Base-by-base conservation (phyloP, 1,284 basidiomycete genomes). In the Trichosporon sp. region DNA sequence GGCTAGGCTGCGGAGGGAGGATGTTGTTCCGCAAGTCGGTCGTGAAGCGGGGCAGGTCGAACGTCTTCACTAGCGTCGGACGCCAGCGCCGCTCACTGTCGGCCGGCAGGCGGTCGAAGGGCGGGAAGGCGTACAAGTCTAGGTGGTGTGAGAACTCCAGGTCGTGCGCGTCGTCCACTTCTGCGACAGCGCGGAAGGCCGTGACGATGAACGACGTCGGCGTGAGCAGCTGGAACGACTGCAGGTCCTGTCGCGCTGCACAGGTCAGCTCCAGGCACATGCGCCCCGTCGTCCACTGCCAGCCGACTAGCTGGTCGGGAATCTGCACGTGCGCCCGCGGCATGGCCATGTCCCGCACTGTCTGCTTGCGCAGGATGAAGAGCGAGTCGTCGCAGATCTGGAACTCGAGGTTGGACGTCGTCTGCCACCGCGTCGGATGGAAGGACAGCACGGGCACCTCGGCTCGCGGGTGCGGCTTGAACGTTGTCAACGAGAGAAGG, bases 311-410 rank as follows among this genome's bases (percentile, higher is more conserved):
- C 60, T 67, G 61, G 63, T 77, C 73, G 56, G 49, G 49, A 16
- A 54, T 27, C 25, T 21, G 25, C 49, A 54, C 14, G 49, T 54
- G 49, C 49, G 16, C 25, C 25, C 25, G 27, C 10, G 25, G 49
- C 49, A 29, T 29, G 16, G 25, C 49, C 27, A 54, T 27, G 27
- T 54, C 49, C 25, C 25, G 49, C 49, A 29, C 14, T 10, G 5
- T 4, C 49, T 54, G 60, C 52, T 56, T 63, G 29, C 71, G 70
- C 58, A 79, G 59, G 4, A 81, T 66, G 56, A 71, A 78, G n/a
- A 81, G 44, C 11, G 72, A 71, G 58, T 81, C 78, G 63, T 81
- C 79, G 64, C 76, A 77, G 31, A 81, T 78, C 68, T 81, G 76
- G 65, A 78, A 78, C 8, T 73, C 73, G 10, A 78, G 69, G 23